A percentile compares a stretch with the other conserved stretches of the same genome.
Conservation (phyloP, 805 yeast genomes). For the Metschnikowia similis region DNA sequence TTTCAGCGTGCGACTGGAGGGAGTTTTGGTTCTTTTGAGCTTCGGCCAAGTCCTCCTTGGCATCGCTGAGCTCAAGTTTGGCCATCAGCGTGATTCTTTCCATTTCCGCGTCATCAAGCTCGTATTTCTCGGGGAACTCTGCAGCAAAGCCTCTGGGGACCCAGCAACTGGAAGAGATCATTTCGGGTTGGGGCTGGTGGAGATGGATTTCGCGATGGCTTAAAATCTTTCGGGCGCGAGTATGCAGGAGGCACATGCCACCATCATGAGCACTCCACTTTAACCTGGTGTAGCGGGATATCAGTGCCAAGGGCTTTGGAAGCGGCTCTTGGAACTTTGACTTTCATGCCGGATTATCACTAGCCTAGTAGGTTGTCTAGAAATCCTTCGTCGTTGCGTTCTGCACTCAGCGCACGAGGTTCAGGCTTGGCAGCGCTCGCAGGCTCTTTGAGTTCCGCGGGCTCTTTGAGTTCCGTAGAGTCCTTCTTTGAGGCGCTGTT, state of each 20-base stretch:
- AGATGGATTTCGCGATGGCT: constrained; percentile 7
- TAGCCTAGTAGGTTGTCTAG: constrained; percentile 17
- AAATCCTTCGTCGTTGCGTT: constrained; percentile 8
- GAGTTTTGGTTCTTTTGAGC: constrained; percentile 23
- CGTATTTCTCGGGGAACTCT: constrained; percentile 87
- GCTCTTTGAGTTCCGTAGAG: too few relatives aligned
- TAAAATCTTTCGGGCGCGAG: constrained; percentile 2
- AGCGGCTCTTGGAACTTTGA: neutral
- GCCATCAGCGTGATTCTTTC: constrained; percentile 85
- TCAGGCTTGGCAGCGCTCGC: too few relatives aligned
- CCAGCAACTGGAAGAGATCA: constrained; percentile 94
- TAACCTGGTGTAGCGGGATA: too few relatives aligned
- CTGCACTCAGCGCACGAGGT: neutral
- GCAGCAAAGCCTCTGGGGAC: constrained; percentile 94
- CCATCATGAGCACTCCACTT: neutral
- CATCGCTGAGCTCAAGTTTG: constrained; percentile 73
- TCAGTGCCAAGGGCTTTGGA: too few relatives aligned
- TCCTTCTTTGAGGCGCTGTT: neutral
- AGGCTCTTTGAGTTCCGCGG: too few relatives aligned
- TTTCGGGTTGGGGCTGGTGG: constrained; percentile 20
- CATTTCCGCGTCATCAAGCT: constrained; percentile 87
- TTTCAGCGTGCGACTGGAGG: constrained; percentile 51
- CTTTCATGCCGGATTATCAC: neutral
- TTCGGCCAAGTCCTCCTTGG: constrained; percentile 57
- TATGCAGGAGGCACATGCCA: neutral